Evolutionary conservation across 306 rosid species (phyloP).

Genomic region (Leucaena leucocephala): DNA sequence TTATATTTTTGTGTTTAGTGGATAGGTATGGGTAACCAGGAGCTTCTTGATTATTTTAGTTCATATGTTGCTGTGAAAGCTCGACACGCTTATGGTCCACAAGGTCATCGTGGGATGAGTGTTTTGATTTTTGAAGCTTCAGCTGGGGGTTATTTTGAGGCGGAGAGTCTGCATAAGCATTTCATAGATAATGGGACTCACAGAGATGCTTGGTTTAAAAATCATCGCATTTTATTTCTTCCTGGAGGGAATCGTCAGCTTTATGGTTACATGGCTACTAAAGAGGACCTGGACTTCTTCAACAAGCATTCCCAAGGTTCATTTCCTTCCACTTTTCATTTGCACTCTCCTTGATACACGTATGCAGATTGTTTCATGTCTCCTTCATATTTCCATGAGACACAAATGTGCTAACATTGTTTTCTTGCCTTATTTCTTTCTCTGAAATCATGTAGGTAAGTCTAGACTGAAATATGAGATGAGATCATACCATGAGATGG

Average conservation of each 20-base stretch:
- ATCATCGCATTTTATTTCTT: slow-evolving; percentile 40
- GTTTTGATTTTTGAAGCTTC: slow-evolving; percentile 71
- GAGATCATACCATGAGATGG: too few species aligned
- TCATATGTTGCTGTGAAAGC: slow-evolving; percentile 57
- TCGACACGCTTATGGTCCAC: slow-evolving; percentile 78
- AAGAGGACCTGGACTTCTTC: slow-evolving; percentile 63
- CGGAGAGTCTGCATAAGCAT: slow-evolving; percentile 68
- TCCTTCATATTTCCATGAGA: too few species aligned
- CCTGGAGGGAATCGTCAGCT: slow-evolving; percentile 71
- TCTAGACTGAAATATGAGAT: too few species aligned
- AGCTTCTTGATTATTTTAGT: slow-evolving; percentile 64
- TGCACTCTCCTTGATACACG: neutral
- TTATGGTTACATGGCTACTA: slow-evolving; percentile 68
- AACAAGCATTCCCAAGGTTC: slow-evolving; percentile 70
- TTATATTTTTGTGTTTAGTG: slow-evolving; percentile 41
- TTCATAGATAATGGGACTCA: slow-evolving; percentile 61
- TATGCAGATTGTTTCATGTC: too few species aligned
- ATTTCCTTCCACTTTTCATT: neutral
- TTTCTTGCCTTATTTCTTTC: too few species aligned
- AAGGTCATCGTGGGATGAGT: slow-evolving; percentile 80
- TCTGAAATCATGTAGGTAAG: too few species aligned
- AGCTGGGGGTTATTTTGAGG: slow-evolving; percentile 74
- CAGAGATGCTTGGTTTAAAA: slow-evolving; percentile 56
- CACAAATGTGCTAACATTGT: too few species aligned
- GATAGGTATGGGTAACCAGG: slow-evolving; percentile 77